Base-by-base conservation (phyloP, 805 yeast genomes). In the Blastobotrys mokoenaii region DNA sequence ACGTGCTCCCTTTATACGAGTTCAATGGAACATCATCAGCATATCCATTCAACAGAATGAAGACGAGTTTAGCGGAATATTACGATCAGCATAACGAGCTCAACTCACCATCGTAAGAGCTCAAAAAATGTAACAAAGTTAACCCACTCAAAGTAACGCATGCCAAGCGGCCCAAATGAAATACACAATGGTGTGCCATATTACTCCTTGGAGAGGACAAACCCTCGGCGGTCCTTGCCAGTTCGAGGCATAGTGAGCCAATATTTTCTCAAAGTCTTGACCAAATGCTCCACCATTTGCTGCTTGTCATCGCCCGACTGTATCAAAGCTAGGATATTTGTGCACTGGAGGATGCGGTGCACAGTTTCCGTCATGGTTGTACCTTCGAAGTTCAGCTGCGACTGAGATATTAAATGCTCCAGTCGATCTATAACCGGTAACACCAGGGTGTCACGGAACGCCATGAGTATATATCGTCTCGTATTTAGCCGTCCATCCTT, bases 241-340 rank as follows among this genome's bases (percentile, higher is more conserved):
- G 50, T 43, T 20, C 63, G 44, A 7, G 61, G 56, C 29, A 58
- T 41, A 12, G 53, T 48, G 37, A 60, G 49, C 61, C 63, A 64
- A 29, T 52, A 51, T 8, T 46, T 48, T 27, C 55, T 48, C 25
- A 60, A 46, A 2, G 51, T 45, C 34, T 45, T 43, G 12, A 75
- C 61, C 45, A 78, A 59, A 43, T 72, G 75, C 39, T 80, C 83
- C n/a, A 82, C 66, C n/a, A 73, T 67, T 35, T 65, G 66, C 54
- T 81, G 88, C 46, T 74, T 72, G 17, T 73, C 73, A 53, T 79
- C 82, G 6, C 64, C 67, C 0, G 80, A 70, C 38, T 73, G 73
- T 2, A 79, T 69, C 1, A 77, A 68, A 16, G 73, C 70, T 27
- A 83, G 58, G 25, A 77, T 66, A 6, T 82, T 78, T 51, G 81